Conservation (phyloP, 495 filamentous ascomycete species). For the Penicillium psychrofluorescens region DNA sequence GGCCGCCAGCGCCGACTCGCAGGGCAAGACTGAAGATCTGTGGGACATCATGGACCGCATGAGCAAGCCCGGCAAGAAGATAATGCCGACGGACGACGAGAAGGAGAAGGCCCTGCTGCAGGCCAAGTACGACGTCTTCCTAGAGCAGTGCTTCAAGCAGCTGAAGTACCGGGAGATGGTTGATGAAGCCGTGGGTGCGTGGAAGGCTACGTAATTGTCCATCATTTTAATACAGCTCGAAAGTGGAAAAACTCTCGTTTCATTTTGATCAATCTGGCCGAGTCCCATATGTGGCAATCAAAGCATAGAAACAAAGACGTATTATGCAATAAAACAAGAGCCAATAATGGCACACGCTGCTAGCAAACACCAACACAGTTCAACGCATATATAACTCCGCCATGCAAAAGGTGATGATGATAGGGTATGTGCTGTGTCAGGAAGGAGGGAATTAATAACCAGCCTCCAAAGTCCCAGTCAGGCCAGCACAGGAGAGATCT, state of each 20-base stretch:
- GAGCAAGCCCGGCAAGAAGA: constrained; percentile 84
- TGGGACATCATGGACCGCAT: constrained; percentile 98
- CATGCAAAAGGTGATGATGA: not conserved
- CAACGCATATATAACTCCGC: not conserved
- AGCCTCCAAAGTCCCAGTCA: not conserved
- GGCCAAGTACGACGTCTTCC: constrained; percentile 72
- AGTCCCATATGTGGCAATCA: no score
- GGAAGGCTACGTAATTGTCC: constrained; percentile 15
- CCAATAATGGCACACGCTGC: no score
- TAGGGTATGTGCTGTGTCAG: not conserved
- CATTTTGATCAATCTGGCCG: no score
- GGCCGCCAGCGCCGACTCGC: constrained; percentile 67
- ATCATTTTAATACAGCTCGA: not conserved
- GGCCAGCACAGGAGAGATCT: not conserved
- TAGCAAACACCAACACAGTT: not conserved
- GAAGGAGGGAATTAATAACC: not conserved
- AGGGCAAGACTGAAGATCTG: constrained; percentile 75
- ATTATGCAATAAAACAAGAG: no score
- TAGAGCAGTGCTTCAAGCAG: constrained; percentile 58
- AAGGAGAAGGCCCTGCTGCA: constrained; percentile 72
- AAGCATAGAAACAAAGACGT: no score
- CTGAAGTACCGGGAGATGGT: constrained; percentile 55
- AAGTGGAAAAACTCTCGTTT: not conserved
- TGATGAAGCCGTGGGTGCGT: constrained; percentile 49
- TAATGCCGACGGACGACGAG: constrained; percentile 59